Evolutionary conservation across 768 basidiomycete species (phyloP), one percentile per base, ranked within the genome.

Genomic region (Boletus patriciae): DNA sequence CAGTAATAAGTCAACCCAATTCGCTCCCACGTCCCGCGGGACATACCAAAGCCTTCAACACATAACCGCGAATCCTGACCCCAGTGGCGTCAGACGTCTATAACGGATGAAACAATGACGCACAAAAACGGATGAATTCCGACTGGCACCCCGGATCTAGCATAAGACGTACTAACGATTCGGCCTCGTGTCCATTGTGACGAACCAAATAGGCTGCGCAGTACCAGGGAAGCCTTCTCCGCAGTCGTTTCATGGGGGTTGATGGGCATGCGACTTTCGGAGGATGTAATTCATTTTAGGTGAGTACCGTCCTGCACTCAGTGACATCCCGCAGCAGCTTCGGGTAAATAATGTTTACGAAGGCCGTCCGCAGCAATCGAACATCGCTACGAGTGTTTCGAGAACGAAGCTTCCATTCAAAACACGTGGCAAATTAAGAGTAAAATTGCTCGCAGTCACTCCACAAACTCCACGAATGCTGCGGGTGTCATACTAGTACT

Each of bases 191-290:
- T 13, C 13, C 13, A 12, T 13, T 37, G 36, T 15, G 36, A 37
- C 36, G 16, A 16, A 31, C 31, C 3, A 10, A 37, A 37, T n/a
- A n/a, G n/a, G 9, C 3, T 40, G 38, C 38, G 38, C 43, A 23
- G 36, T 13, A 40, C 18, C 19, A 18, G n/a, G 15, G 42, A 55
- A 10, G 13, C 19, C 55, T 55, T 55, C 50, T 55, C 55, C 55
- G 55, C 55, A 55, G 55, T 55, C 23, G 34, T 13, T 52, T 36
- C 49, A 40, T 27, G 15, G 37, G 19, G 29, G 33, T 36, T 12
- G 3, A 4, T 23, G 10, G 25, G 25, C 21, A 33, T 19, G 12
- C 11, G 27, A 13, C n/a, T 33, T 44, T 57, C 36, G n/a, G 38
- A 19, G 3, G 19, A 47, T 38, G 52, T 55, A 57, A 53, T 47